A percentile compares a stretch with the other conserved stretches of the same genome.
Evolutionary conservation across 2,329 filamentous ascomycete species (phyloP).

Genomic region (Drechslerella coelobrocha): DNA sequence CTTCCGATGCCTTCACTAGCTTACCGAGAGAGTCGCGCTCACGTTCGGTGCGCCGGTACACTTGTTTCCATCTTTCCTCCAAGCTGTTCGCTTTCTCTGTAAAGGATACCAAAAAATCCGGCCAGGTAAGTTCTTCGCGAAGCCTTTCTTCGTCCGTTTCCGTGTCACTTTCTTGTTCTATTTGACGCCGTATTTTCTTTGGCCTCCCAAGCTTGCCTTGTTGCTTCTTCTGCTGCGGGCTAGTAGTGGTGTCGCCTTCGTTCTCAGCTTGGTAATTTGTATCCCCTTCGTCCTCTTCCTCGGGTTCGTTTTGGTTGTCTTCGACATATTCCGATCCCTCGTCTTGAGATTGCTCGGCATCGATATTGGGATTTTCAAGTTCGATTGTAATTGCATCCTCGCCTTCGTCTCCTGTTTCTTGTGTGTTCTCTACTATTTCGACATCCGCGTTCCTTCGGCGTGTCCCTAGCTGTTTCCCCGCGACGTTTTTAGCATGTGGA

Average conservation of each 20-base stretch:
- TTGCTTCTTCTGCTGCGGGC: not conserved
- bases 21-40: conserved; percentile 22
- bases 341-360: not conserved
- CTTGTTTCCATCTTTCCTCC: not conserved
- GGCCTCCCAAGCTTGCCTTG: not conserved
- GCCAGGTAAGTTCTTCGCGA: not conserved
- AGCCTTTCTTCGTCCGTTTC: conserved; percentile 6
- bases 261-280: not conserved
- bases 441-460: too few species aligned
- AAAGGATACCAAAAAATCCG: conserved; percentile 4
- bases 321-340: not conserved
- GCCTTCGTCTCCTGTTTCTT: not conserved
- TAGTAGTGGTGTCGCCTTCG: not conserved
- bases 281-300: conserved; percentile 7
- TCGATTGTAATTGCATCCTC: not conserved
- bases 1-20: conserved; percentile 2
- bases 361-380: not conserved
- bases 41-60: not conserved
- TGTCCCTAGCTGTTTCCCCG: not conserved
- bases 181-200: conserved; percentile 2
- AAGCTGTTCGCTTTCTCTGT: not conserved
- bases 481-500: not conserved
- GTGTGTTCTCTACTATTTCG: too few species aligned
- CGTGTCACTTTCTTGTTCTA: conserved; percentile 4
- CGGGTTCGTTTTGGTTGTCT: conserved; percentile 6